Evolutionary conservation across 148 eudicot species (phyloP).

Genomic region (Vaccinium corymbosum): DNA sequence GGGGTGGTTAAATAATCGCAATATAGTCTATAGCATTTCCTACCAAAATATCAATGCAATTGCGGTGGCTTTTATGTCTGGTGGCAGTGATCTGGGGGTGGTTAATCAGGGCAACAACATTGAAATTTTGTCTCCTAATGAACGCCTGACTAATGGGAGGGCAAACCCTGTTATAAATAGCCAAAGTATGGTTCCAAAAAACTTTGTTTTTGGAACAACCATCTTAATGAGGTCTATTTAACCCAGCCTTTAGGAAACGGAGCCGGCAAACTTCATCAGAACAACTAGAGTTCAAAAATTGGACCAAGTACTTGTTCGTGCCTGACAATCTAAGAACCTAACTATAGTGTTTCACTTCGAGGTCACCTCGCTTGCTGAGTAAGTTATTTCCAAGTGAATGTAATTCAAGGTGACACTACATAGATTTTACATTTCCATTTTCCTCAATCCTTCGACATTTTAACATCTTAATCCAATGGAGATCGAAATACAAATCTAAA

Average conservation of each 20-base stretch:
- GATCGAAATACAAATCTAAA: neutral
- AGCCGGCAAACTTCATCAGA: neutral
- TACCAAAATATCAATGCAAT: neutral
- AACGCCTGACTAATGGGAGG: neutral
- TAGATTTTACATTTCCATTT: neutral
- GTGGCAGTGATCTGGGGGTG: neutral
- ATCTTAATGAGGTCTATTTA: neutral
- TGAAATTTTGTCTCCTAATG: neutral
- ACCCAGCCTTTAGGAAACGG: neutral
- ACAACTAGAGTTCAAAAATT: conserved; percentile 1
- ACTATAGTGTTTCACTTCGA: neutral
- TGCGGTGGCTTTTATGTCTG: no score
- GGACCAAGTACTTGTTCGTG: neutral
- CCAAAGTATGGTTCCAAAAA: conserved; percentile 1
- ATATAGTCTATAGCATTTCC: no score
- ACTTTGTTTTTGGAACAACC: no score
- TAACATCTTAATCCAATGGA: neutral
- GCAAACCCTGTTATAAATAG: neutral
- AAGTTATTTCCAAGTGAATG: neutral
- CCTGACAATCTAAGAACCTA: neutral
- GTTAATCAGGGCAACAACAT: neutral
- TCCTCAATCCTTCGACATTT: neutral
- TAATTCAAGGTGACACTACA: neutral
- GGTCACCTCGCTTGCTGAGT: neutral
- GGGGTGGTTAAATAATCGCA: no score